phyloP scores from a whole-genome alignment of 106 monocot genomes.

The Dactylorhiza incarnata region DNA sequence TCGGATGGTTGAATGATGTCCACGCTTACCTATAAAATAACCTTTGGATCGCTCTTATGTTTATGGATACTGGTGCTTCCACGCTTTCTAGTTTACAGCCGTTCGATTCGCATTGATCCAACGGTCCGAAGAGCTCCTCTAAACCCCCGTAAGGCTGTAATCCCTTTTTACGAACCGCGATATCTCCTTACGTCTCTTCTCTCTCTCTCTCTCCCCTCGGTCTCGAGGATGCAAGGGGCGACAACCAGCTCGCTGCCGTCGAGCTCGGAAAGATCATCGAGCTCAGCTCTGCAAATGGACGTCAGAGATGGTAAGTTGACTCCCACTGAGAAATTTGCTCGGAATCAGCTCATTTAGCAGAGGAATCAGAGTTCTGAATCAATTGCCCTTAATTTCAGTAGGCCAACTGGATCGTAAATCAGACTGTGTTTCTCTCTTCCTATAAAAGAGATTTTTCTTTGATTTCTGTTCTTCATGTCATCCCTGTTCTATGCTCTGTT shows the following conservation, averaged over 20 bases:
- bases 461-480: background rate
- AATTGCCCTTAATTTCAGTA: background rate
- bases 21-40: conserved; percentile 8
- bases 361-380: background rate
- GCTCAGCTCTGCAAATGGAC: conserved; percentile 55
- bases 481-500: background rate
- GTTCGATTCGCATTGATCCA: conserved; percentile 26
- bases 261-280: conserved; percentile 88
- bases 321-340: background rate
- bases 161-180: conserved; percentile 4
- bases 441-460: background rate
- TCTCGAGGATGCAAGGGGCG: conserved; percentile 50
- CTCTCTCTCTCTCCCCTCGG: background rate
- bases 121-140: conserved; percentile 16
- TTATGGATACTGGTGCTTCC: conserved; percentile 15
- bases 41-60: conserved; percentile 32
- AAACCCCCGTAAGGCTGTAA: conserved; percentile 1
- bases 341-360: background rate
- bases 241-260: conserved; percentile 67
- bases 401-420: background rate
- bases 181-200: background rate
- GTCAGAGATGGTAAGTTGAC: conserved; percentile 38
- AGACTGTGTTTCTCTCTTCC: background rate
- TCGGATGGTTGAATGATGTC: background rate
- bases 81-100: conserved; percentile 14